A percentile compares a stretch with the other conserved stretches of the same genome.
These are phyloP conservation scores for Scheffersomyces cryptocercus DNA, from an alignment of 1,139 yeast genomes.

Conservation along the genomic window DNA sequence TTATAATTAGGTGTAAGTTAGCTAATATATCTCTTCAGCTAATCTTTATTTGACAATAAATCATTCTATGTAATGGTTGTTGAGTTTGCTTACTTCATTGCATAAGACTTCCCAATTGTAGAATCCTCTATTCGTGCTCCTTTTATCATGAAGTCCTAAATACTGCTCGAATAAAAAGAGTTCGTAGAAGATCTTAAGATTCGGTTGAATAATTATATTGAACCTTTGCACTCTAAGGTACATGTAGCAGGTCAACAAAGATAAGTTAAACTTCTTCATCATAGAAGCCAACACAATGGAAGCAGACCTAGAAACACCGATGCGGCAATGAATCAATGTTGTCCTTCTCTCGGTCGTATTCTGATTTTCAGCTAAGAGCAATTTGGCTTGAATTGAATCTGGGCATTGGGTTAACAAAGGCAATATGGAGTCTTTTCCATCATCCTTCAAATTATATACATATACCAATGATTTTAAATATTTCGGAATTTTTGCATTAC, in stretches of 20 bases:
- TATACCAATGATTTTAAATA: constrained; percentile 28
- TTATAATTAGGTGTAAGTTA: too few relatives aligned
- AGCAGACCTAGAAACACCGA: constrained; percentile 90
- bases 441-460: constrained; percentile 41
- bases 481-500: constrained; percentile 16
- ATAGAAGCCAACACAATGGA: constrained; percentile 89
- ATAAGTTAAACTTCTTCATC: constrained; percentile 69
- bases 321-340: constrained; percentile 83
- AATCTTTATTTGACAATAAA: background rate
- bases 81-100: constrained; percentile 34
- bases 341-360: constrained; percentile 13
- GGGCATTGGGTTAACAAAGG: constrained; percentile 37
- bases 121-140: constrained; percentile 8
- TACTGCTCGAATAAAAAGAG: constrained; percentile 75
- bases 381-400: constrained; percentile 27
- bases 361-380: constrained; percentile 23
- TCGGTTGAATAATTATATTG: constrained; percentile 90
- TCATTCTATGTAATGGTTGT: constrained; percentile 28
- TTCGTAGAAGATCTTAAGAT: constrained; percentile 82
- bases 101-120: constrained; percentile 39
- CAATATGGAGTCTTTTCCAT: constrained; percentile 39
- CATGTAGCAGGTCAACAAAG: constrained; percentile 72
- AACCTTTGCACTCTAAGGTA: constrained; percentile 81
- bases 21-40: too few relatives aligned
- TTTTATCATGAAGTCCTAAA: constrained; percentile 17